Conservation (phyloP, 305 asterid species). For the Solanum hybrid region DNA sequence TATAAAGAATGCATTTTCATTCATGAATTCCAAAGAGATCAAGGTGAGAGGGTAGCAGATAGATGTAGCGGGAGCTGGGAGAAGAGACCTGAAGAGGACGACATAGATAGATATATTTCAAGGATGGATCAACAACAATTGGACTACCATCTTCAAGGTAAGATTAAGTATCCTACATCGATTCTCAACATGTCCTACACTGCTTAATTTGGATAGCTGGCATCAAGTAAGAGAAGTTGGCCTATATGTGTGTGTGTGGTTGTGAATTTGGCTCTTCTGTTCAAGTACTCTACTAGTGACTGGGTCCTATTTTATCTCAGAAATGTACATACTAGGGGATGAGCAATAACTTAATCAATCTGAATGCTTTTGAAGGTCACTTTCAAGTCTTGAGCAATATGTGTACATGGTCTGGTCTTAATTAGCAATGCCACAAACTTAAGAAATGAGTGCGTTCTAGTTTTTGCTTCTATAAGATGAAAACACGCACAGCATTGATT, state of each 20-base stretch:
- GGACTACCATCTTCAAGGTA: not conserved
- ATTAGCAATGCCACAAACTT: not conserved
- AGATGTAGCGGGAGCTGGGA: not conserved
- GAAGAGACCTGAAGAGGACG: not conserved
- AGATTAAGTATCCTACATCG: not conserved
- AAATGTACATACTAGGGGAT: not conserved
- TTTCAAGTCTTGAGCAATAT: not conserved
- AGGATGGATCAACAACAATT: not conserved
- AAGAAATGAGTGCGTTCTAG: not conserved
- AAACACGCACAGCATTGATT: not conserved
- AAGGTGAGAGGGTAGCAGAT: not conserved
- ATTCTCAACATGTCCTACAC: not conserved
- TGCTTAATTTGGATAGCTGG: not conserved
- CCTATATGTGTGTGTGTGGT: not conserved
- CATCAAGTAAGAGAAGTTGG: not conserved
- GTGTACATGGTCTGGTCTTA: not conserved
- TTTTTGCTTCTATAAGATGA: not conserved
- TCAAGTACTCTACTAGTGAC: not conserved
- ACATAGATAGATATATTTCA: not conserved
- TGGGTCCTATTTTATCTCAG: not conserved
- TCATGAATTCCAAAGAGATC: not conserved
- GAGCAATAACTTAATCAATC: not conserved
- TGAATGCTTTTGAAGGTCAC: not conserved
- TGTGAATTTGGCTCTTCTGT: not conserved
- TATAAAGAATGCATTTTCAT: not conserved